These are phyloP conservation scores for Globisporangium sylvaticum DNA, from an alignment of 352 stramenopile species.

Conservation along the genomic window DNA sequence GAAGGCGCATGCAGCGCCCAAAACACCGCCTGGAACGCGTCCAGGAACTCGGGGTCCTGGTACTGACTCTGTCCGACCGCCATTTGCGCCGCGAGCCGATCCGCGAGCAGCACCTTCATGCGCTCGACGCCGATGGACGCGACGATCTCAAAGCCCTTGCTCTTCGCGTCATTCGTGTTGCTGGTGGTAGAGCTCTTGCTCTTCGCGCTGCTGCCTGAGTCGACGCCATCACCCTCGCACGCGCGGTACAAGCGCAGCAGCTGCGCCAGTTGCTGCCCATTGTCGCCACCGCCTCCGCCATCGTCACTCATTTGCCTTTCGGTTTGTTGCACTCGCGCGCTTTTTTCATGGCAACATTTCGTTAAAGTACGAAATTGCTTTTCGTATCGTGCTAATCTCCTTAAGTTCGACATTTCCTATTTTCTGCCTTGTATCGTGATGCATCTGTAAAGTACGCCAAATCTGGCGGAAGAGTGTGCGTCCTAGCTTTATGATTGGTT, in stretches of 20 bases:
- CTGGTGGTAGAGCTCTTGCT: not conserved
- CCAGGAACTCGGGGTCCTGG: conserved; percentile 26
- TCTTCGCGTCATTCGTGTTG: not conserved
- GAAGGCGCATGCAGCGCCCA: conserved; percentile 26
- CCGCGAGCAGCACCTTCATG: conserved; percentile 21
- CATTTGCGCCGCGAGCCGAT: conserved; percentile 18
- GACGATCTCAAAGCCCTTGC: conserved; percentile 15
- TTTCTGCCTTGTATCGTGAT: conserved; percentile 1
- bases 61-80: conserved; percentile 29
- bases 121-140: conserved; percentile 20
- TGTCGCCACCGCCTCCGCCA: not conserved
- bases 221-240: conserved; percentile 3
- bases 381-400: conserved; percentile 3
- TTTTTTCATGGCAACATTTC: not conserved
- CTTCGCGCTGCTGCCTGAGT: not conserved
- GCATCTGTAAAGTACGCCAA: conserved; percentile 15
- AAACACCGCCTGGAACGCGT: conserved; percentile 31
- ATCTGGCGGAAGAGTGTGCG: conserved; percentile 5
- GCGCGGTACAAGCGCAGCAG: conserved; percentile 28
- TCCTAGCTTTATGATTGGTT: not conserved
- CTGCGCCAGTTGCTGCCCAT: conserved; percentile 9
- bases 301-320: not conserved
- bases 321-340: conserved; percentile 7
- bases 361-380: not conserved
- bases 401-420: conserved; percentile 15